Evolutionary conservation across 352 stramenopile genomes (phyloP).

Genomic region (Poterioochromonas sp.): DNA sequence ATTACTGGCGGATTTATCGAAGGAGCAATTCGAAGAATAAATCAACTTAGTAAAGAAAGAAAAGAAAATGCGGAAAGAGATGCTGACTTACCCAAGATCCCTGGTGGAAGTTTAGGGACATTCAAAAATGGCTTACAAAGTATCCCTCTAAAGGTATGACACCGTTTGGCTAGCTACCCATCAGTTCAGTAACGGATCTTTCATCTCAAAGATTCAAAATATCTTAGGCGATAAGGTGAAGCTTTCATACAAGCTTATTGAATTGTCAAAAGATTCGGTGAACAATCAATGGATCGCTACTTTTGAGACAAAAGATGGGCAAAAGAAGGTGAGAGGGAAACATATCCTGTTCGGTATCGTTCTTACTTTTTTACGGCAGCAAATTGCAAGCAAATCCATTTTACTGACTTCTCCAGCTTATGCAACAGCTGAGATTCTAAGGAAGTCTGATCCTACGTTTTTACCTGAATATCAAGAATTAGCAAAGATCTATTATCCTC

Average conservation of each 20-base stretch:
- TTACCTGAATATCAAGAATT: slow-evolving; percentile 38
- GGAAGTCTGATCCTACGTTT: slow-evolving; percentile 18
- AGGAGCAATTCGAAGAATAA: slow-evolving; percentile 34
- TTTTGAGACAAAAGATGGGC: neutral
- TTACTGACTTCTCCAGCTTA: slow-evolving; percentile 60
- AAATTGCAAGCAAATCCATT: slow-evolving; percentile 48
- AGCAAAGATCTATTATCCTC: slow-evolving; percentile 60
- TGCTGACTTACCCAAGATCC: slow-evolving; percentile 17
- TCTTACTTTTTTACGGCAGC: neutral
- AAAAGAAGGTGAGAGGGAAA: neutral
- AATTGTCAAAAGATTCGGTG: neutral
- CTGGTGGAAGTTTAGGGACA: slow-evolving; percentile 10
- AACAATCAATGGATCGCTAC: neutral
- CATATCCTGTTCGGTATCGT: neutral
- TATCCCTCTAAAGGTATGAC: neutral
- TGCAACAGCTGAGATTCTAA: slow-evolving; percentile 46
- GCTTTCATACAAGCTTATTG: neutral
- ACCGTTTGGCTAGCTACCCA: neutral
- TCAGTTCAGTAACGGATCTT: neutral
- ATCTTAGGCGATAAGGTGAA: slow-evolving; percentile 6
- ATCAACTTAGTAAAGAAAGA: neutral
- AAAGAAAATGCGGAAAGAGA: slow-evolving; percentile 21
- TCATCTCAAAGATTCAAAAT: neutral
- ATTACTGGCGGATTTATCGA: slow-evolving; percentile 32
- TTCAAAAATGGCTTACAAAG: slow-evolving; percentile 18